Conservation (phyloP, 148 eudicot genomes). For the Heliosperma pusillum region DNA sequence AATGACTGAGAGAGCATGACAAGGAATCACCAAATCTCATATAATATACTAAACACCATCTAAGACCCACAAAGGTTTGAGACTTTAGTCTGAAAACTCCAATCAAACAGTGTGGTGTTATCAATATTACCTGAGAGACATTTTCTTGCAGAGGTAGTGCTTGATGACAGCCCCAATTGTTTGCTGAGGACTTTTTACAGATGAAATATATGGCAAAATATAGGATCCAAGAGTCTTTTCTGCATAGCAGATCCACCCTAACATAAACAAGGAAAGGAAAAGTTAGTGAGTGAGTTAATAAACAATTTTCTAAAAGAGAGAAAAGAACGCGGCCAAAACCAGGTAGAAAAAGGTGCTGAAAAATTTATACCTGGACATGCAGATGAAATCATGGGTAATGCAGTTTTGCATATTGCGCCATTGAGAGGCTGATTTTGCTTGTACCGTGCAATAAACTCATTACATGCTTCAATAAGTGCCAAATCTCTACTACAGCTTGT, state of each 20-base stretch:
- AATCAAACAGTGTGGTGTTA: neutral
- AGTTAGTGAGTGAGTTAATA: neutral
- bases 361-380: slow-evolving; percentile 82
- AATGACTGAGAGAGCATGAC: slow-evolving; percentile 19
- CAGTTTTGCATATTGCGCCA: slow-evolving; percentile 34
- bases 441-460: slow-evolving; percentile 78
- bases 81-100: slow-evolving; percentile 8
- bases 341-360: neutral
- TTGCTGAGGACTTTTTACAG: slow-evolving; percentile 98
- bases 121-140: slow-evolving; percentile 54
- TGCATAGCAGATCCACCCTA: slow-evolving; percentile 99
- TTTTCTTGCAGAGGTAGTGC: slow-evolving; percentile 56
- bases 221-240: slow-evolving; percentile 96
- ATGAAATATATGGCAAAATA: slow-evolving; percentile 85
- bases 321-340: neutral
- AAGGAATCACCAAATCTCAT: slow-evolving; percentile 2
- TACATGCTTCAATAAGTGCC: slow-evolving; percentile 83
- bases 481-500: slow-evolving; percentile 94
- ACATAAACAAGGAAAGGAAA: slow-evolving; percentile 11
- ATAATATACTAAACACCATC: neutral
- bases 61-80: slow-evolving; percentile 6
- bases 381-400: slow-evolving; percentile 85
- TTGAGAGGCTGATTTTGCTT: slow-evolving; percentile 45
- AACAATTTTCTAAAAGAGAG: too few species aligned
- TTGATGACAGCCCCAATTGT: slow-evolving; percentile 82